These are phyloP conservation scores for Lyophyllum shimeji DNA, from an alignment of 768 basidiomycete genomes.

Conservation along the genomic window DNA sequence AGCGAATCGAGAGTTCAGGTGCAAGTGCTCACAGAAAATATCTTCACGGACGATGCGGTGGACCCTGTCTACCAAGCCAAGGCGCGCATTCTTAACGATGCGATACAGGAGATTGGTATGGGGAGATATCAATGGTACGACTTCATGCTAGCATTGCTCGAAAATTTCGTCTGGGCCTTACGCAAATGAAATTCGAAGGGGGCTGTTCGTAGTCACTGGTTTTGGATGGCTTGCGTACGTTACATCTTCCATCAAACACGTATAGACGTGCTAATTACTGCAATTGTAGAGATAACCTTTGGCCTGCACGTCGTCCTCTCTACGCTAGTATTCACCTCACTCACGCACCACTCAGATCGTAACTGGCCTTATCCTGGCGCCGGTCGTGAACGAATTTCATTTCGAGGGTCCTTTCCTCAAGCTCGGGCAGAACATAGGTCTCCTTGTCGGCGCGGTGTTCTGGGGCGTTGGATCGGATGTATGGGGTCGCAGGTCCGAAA, in stretches of 20 bases:
- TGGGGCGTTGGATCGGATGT: slow-evolving; percentile 71
- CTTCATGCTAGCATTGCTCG: too few relatives aligned
- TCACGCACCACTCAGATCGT: slow-evolving; percentile 42
- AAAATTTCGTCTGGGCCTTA: not conserved
- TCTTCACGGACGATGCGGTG: slow-evolving; percentile 23
- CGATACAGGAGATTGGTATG: slow-evolving; percentile 69
- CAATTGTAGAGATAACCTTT: slow-evolving; percentile 69
- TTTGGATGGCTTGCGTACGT: slow-evolving; percentile 78
- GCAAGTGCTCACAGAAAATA: slow-evolving; percentile 9
- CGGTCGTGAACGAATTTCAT: slow-evolving; percentile 65
- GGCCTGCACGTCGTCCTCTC: slow-evolving; percentile 51
- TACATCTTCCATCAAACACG: not conserved
- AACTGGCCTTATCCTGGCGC: slow-evolving; percentile 62
- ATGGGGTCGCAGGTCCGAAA: slow-evolving; percentile 62
- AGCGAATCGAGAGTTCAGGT: not conserved
- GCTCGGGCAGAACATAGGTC: slow-evolving; percentile 69
- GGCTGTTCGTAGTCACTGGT: slow-evolving; percentile 65
- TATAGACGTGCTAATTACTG: not conserved
- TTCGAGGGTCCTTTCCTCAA: slow-evolving; percentile 62
- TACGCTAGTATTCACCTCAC: not conserved
- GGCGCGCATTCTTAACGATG: slow-evolving; percentile 54
- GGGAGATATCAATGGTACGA: slow-evolving; percentile 59
- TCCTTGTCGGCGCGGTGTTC: slow-evolving; percentile 66
- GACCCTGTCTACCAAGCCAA: slow-evolving; percentile 63
- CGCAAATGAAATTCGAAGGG: slow-evolving; percentile 37